Evolutionary conservation across 306 rosid species (phyloP), one percentile per base, ranked within the genome.

Genomic region (Senna siamea): DNA sequence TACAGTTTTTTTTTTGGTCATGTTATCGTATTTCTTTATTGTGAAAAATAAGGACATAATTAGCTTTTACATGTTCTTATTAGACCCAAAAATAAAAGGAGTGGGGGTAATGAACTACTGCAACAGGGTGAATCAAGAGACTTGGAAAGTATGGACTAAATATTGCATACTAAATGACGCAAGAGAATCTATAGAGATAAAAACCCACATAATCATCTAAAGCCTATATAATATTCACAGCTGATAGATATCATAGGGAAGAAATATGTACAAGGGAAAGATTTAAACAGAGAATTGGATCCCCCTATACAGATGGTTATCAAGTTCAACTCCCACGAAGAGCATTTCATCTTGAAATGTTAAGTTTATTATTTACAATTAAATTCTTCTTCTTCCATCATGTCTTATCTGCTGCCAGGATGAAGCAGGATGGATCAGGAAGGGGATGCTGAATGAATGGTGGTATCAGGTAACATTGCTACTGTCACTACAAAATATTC

Each of bases 381-480:
- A 61, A 82, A 84, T 83, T 84, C 98, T 62, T 61, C 66, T 32
- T 61, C 67, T 95, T 90, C 98, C 99, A 86, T 95, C 98, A 92
- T 76, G 73, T 92, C 98, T 54, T 74, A 78, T 80, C 92, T 84
- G 93, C 92, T 85, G 93, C 89, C 75, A 74, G 55, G 77, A 81
- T 65, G 78, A 75, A 58, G 90, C 92, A 85, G 86, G 92, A 88
- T 90, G 87, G 92, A 90, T 95, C 99, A 95, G 97, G 99, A 95
- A 95, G 97, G 78, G 76, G 96, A 72, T 51, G 95, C 70, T 74
- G 96, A 87, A 90, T 89, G 96, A 95, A 95, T 88, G 62, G 88
- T 75, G 80, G 87, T 84, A 80, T 85, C 99, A 20, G 99, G 99
- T 86, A 95, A 88, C 97, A 95, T 90, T 54, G 99, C 99, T 86